Evolutionary conservation across 495 filamentous ascomycete genomes (phyloP), one percentile per base, ranked within the genome.

Genomic region (Penicilliopsis zonata): DNA sequence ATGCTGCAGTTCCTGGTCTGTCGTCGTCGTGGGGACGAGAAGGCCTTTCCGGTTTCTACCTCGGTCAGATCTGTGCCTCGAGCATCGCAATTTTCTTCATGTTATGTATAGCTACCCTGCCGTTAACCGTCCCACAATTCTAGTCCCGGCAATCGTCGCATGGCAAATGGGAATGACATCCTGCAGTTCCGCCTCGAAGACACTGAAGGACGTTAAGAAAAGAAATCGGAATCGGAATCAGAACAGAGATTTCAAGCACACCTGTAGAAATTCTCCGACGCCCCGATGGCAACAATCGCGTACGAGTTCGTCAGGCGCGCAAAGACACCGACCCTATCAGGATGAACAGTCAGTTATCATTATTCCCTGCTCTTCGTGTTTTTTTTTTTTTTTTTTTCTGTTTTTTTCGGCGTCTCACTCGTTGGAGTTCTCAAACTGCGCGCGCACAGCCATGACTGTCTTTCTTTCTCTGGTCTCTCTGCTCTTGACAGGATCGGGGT

Each of bases 191-290:
- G 90, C 76, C 65, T 98, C 92, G 67, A 98, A 98, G 44, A 96
- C 70, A 67, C 66, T 66, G 23, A 24, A 13, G 17, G 30, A n/a
- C 14, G 18, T 25, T 5, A 34, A 46, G 38, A 12, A 5, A 27
- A 5, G 10, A 3, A 27, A 13, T 27, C 25, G 14, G 25, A 27
- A 27, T n/a, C 14, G 21, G n/a, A 27, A 5, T 13, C 10, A 27
- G 14, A 27, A 27, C 5, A 27, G 25, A 9, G n/a, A 5, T 9
- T 4, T 4, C n/a, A 27, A 27, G 25, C 25, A n/a, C 46, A 80
- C 76, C 76, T 78, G 73, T 96, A 98, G 60, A 98, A 98, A 67
- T 95, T 96, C 73, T 95, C 88, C 42, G 83, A 93, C 29, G 82
- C 86, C 47, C 90, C 92, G 34, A 93, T 71, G 32, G 90, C 88